These are phyloP conservation scores for Ceratocystis huliohia DNA, from an alignment of 2,329 filamentous ascomycete species.

Conservation along the genomic window DNA sequence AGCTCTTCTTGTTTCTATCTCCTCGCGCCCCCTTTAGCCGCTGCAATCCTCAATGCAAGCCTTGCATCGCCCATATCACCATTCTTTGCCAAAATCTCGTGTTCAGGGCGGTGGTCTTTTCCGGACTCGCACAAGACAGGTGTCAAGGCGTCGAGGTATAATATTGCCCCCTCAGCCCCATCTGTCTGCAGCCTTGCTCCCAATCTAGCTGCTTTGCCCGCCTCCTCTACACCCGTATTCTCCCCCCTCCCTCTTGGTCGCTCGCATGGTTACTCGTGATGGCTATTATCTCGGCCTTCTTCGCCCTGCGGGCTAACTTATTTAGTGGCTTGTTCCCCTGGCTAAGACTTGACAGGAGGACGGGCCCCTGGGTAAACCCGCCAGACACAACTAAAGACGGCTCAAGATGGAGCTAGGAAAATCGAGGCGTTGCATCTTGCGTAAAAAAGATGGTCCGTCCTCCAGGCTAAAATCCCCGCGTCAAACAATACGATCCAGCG, in stretches of 20 bases:
- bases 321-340: background rate
- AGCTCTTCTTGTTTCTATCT: background rate
- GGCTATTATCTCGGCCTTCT: background rate
- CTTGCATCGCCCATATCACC: background rate
- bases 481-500: background rate
- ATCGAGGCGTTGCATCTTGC: background rate
- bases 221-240: background rate
- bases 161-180: background rate
- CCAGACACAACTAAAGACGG: background rate
- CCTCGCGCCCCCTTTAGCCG: background rate
- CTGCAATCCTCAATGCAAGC: background rate
- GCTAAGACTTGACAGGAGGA: constrained; percentile 1
- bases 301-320: background rate
- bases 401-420: background rate
- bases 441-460: constrained; percentile 5
- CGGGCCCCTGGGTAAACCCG: constrained; percentile 7
- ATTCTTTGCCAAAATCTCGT: background rate
- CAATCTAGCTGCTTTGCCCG: background rate
- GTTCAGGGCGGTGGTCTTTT: background rate
- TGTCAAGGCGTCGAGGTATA: background rate
- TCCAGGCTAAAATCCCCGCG: background rate
- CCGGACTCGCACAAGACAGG: background rate
- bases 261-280: background rate
- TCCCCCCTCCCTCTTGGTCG: background rate
- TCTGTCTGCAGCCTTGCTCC: background rate